phyloP scores from a whole-genome alignment of 2,329 filamentous ascomycete species.

The Biscogniauxia marginata region DNA sequence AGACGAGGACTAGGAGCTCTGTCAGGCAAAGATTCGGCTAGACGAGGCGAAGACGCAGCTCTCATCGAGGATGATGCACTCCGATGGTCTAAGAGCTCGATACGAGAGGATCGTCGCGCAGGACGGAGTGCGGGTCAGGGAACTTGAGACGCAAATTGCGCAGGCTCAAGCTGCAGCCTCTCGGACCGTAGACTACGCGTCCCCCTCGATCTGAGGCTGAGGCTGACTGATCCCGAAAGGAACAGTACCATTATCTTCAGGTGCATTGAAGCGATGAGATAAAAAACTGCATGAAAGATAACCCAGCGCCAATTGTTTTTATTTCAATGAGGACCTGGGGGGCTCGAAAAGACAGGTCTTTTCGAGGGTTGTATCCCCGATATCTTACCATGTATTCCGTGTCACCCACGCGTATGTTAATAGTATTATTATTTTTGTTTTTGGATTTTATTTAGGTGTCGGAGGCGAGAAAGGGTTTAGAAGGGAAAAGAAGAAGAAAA shows the following conservation, averaged over 20 bases:
- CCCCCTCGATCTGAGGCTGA: background rate
- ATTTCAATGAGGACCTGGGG: no score
- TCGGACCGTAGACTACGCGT: background rate
- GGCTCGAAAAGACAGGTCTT: no score
- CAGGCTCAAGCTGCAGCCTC: background rate
- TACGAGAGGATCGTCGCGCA: background rate
- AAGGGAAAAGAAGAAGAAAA: background rate
- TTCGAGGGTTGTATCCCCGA: no score
- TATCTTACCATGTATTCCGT: no score
- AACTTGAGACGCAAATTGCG: background rate
- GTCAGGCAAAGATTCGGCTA: constrained; percentile 1
- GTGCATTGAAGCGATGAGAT: no score
- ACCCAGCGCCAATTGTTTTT: no score
- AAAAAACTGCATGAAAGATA: no score
- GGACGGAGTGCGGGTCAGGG: background rate
- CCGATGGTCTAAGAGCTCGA: background rate
- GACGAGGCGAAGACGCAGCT: background rate
- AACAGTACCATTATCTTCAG: no score
- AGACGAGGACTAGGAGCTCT: constrained; percentile 29
- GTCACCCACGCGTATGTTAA: no score
- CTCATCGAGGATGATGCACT: background rate
- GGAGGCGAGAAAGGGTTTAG: background rate
- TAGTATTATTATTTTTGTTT: no score
- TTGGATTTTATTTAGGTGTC: background rate
- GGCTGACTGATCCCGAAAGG: background rate